Evolutionary conservation across 176 grass and related monocot genomes (phyloP), one percentile per base, ranked within the genome.

Genomic region (Pontederia crassipes): DNA sequence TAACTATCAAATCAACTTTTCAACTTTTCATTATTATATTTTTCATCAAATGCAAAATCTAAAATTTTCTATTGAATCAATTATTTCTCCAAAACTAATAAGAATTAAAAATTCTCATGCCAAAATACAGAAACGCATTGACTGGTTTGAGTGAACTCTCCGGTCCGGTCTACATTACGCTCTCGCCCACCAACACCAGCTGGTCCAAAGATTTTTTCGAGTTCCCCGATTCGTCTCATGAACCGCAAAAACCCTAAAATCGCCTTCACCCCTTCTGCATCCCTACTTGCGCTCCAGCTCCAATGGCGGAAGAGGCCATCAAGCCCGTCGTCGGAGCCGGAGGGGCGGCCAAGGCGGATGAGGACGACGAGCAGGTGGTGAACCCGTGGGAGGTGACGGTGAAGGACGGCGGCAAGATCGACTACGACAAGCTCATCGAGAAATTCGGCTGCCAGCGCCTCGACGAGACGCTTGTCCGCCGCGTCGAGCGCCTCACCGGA

Each of bases 341-440:
- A 75, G 27, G 47, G 2, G 26, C 20, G 10, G 26, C 4, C 11
- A 48, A 20, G 51, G 16, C 35, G 46, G 56, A 17, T 8, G 50
- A 72, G 11, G 67, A 73, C 59, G 72, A 88, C 63, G 74, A 87
- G 56, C 90, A 95, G 72, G 90, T 95, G 58, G 82, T 95, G 63
- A 96, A 85, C 69, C 87, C 87, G 28, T 96, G 92, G 92, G 92
- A 88, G 81, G 92, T 96, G 69, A 88, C 83, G 46, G 83, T 83
- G 27, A 85, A 85, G 66, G 82, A 61, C 46, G 69, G 85, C 57
- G 87, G 83, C 5, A 65, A 76, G 69, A 85, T 97, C 73, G 87
- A 97, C 81, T 97, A 97, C 81, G 87, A 97, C 62, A 97, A 97
- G 81, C 71, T 98, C 29, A 79, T 97, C 46, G 92, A 90, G 62